Evolutionary conservation across 2,329 filamentous ascomycete species (phyloP).

Genomic region (Claviceps arundinis): DNA sequence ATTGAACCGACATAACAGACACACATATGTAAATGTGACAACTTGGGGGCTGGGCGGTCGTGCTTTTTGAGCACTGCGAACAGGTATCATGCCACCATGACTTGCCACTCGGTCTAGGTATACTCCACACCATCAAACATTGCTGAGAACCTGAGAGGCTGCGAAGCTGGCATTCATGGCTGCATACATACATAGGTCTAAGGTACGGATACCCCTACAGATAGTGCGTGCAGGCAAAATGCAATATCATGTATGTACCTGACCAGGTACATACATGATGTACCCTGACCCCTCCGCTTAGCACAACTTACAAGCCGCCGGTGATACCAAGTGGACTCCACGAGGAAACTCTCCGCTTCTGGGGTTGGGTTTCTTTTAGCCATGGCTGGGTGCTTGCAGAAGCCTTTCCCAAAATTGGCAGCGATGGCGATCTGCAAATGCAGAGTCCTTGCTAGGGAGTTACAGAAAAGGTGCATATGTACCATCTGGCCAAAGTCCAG

Average conservation of each 20-base stretch:
- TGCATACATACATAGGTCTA: too few species aligned
- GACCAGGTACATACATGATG: too few species aligned
- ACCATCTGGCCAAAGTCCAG: background rate
- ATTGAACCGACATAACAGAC: background rate
- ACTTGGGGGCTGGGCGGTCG: background rate
- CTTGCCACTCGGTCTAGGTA: too few species aligned
- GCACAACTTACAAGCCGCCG: constrained; percentile 1
- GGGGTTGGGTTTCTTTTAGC: background rate
- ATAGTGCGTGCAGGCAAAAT: background rate
- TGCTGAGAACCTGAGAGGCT: too few species aligned
- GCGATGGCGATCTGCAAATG: background rate
- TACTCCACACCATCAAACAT: too few species aligned
- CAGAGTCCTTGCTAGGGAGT: background rate
- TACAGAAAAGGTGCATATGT: background rate
- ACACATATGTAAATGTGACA: background rate
- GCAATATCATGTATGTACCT: background rate
- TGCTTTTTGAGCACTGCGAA: background rate
- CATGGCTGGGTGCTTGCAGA: background rate
- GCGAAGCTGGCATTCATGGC: too few species aligned
- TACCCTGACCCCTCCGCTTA: background rate
- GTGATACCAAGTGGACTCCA: background rate
- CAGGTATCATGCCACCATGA: too few species aligned
- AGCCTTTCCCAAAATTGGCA: background rate
- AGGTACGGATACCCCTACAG: too few species aligned
- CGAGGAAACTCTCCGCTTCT: constrained; percentile 2